Base-by-base conservation (phyloP, 163 green algal species). In the Trebouxiophyceae sp. region DNA sequence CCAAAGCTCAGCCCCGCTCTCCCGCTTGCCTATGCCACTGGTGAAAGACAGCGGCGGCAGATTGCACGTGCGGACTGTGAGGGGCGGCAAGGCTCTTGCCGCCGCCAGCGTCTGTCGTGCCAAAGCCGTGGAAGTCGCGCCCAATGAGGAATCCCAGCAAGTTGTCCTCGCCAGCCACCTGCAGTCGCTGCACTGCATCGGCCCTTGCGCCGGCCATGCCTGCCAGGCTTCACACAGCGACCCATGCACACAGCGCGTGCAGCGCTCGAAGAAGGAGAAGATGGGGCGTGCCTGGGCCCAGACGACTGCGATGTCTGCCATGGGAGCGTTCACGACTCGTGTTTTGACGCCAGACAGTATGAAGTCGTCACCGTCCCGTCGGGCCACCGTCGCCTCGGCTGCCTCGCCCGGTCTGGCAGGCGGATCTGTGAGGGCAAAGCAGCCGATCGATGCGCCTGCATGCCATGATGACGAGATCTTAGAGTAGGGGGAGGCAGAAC, bases 401-500 rank as follows among this genome's bases (percentile, higher is more conserved):
- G 45, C 45, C 16, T 34, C 39, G 29, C 58, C 45, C 19, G 33
- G 34, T 19, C 60, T 39, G 4, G 27, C 27, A 23, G 34, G 7
- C 7, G 60, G 39, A 7, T 67, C 60, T 8, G 60, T 67, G 26
- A 67, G 44, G 26, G 22, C 60, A 39, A 67, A 67, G 60, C 60
- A 67, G 28, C 60, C 60, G 12, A 67, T 59, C 5, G 58, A n/a
- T n/a, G 55, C 23, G 6, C 59, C 59, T 55, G 60, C 47, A 22
- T 7, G n/a, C 5, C 47, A 50, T 50, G 16, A 50, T 50, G 39
- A 8, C 39, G 8, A 50, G 8, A 50, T 50, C 39, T 50, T 50
- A 16, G 16, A 8, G 8, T 50, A 16, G 16, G 16, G 16, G 8
- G 39, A 50, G 39, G 8, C 8, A 50, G 39, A 50, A 50, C 39